Conservation (phyloP, 2,329 filamentous ascomycete species). For the Scytalidium lignicola region DNA sequence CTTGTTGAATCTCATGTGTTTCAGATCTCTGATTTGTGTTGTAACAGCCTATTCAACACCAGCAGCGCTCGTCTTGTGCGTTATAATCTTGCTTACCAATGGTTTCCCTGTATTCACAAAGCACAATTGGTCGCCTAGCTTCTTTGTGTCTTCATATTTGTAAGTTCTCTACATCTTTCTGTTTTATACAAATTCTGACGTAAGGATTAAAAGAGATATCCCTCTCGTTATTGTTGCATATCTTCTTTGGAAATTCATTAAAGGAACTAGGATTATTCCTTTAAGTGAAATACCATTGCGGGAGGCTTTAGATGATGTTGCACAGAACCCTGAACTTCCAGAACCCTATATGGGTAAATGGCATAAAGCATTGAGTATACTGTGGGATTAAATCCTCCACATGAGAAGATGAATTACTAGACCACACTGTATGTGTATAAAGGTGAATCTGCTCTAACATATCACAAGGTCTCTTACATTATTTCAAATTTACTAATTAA, state of each 20-base stretch:
- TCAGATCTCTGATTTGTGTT: slow-evolving; percentile 5
- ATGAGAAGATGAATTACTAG: no score
- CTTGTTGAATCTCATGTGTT: neutral
- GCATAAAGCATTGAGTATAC: slow-evolving; percentile 27
- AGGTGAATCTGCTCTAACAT: no score
- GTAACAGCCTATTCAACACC: slow-evolving; percentile 54
- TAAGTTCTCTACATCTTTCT: slow-evolving; percentile 32
- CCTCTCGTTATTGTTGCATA: slow-evolving; percentile 37
- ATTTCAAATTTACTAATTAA: no score
- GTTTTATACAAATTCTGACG: neutral
- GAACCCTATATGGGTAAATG: slow-evolving; percentile 21
- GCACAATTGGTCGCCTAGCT: slow-evolving; percentile 51
- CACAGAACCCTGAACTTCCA: slow-evolving; percentile 30
- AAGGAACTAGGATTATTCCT: slow-evolving; percentile 37
- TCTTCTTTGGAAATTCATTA: slow-evolving; percentile 48
- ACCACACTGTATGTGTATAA: slow-evolving; percentile 1
- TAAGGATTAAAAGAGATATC: slow-evolving; percentile 30
- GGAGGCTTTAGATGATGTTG: slow-evolving; percentile 31
- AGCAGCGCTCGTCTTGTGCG: slow-evolving; percentile 52
- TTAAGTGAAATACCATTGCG: slow-evolving; percentile 32
- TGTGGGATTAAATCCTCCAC: slow-evolving; percentile 28
- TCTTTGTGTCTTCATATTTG: slow-evolving; percentile 59
- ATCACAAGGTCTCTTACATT: no score
- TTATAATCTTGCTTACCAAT: slow-evolving; percentile 63
- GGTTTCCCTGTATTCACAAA: slow-evolving; percentile 60